Percentiles rank a stretch among this genome's conserved stretches.
Conservation (phyloP, 208 protist species). For the Angomonas deanei region DNA sequence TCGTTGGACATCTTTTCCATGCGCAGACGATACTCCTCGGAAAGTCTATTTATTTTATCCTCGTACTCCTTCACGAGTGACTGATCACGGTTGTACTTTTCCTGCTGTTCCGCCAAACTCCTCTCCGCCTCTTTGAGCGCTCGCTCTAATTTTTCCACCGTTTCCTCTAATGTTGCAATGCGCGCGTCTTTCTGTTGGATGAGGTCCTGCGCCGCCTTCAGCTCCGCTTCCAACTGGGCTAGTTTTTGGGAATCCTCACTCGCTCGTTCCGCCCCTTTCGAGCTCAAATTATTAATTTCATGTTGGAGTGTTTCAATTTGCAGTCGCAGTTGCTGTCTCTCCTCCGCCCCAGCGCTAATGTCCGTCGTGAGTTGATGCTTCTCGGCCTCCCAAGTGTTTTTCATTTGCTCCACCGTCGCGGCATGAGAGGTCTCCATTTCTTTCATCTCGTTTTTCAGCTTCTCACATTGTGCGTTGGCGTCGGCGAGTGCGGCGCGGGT, state of each 20-base stretch:
- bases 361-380: not conserved
- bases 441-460: not conserved
- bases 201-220: constrained; percentile 10
- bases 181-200: not conserved
- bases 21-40: constrained; percentile 11
- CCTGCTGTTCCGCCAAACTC: constrained; percentile 6
- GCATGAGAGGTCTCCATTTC: constrained; percentile 2
- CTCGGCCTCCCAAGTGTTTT: not conserved
- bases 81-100: not conserved
- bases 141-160: constrained; percentile 5
- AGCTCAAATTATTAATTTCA: not conserved
- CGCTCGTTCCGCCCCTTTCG: constrained; percentile 2
- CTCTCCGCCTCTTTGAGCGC: constrained; percentile 4
- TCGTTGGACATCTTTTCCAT: constrained; percentile 7
- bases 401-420: not conserved
- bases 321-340: not conserved
- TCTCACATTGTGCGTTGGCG: constrained; percentile 10
- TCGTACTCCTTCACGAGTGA: not conserved
- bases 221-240: constrained; percentile 11
- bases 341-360: not conserved
- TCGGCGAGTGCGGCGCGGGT: constrained; percentile 19
- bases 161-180: not conserved
- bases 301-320: not conserved
- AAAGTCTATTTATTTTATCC: constrained; percentile 6
- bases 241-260: constrained; percentile 10